A percentile compares a stretch with the other conserved stretches of the same genome.
These are phyloP conservation scores for Trichosporon faecale DNA, from an alignment of 1,284 basidiomycete genomes.

Conservation along the genomic window DNA sequence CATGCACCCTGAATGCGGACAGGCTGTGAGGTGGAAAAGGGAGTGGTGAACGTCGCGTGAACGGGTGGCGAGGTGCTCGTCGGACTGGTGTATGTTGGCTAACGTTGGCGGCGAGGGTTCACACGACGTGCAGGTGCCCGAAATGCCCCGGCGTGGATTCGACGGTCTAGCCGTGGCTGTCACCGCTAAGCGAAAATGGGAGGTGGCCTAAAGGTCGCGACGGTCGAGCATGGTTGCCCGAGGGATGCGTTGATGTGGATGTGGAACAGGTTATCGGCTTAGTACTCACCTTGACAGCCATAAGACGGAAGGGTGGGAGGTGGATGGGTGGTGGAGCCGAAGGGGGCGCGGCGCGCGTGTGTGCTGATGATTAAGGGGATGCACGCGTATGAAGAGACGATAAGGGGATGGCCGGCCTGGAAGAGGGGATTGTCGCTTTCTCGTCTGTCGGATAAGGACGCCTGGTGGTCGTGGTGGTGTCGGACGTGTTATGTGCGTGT, in stretches of 20 bases:
- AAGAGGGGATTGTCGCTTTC: background rate
- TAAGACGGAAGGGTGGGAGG: background rate
- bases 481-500: conserved; percentile 6
- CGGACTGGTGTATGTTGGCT: background rate
- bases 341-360: background rate
- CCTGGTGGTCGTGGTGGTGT: background rate
- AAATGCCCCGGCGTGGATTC: conserved; percentile 5
- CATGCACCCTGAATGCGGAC: background rate
- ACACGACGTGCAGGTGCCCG: conserved; percentile 13
- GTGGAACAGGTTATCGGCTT: background rate
- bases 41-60: background rate
- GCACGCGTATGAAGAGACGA: conserved; percentile 4
- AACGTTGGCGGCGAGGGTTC: conserved; percentile 13
- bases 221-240: background rate
- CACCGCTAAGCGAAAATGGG: conserved; percentile 2
- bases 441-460: conserved; percentile 5
- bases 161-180: conserved; percentile 7
- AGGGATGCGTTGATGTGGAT: background rate
- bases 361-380: background rate
- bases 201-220: background rate
- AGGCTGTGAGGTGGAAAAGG: background rate
- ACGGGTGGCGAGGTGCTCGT: background rate
- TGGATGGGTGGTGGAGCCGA: conserved; percentile 10
- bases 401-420: no score
- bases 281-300: conserved; percentile 11